These are phyloP conservation scores for Glutinoglossum americanum DNA, from an alignment of 495 filamentous ascomycete species.

Conservation along the genomic window DNA sequence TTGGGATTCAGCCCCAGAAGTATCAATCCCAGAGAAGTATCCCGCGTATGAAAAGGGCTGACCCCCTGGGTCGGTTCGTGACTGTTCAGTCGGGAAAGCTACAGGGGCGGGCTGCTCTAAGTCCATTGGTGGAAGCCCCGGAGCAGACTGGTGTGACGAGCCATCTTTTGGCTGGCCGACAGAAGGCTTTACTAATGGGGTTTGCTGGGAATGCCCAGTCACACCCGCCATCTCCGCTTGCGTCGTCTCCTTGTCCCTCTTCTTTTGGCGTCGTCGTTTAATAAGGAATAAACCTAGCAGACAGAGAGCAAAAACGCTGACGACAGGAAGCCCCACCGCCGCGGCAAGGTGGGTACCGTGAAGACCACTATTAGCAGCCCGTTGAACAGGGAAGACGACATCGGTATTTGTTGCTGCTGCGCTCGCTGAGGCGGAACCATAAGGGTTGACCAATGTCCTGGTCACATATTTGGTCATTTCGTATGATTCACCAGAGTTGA, in stretches of 20 bases:
- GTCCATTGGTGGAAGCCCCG: not conserved
- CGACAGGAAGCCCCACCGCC: not conserved
- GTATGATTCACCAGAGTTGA: not conserved
- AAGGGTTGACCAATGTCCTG: not conserved
- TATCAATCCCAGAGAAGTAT: conserved; percentile 3
- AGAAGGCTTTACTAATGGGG: not conserved
- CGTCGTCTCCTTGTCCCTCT: not conserved
- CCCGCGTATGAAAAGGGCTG: not conserved
- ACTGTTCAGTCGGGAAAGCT: not conserved
- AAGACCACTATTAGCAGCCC: not conserved
- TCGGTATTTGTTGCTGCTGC: not conserved
- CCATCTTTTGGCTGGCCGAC: not conserved
- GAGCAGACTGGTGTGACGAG: not conserved
- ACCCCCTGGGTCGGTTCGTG: not conserved
- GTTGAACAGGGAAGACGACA: not conserved
- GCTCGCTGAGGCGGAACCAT: not conserved
- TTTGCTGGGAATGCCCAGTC: not conserved
- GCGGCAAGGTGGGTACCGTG: not conserved
- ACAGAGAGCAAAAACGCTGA: not conserved
- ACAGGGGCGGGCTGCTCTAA: not conserved
- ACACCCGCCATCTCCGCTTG: not conserved
- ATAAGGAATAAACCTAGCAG: not conserved
- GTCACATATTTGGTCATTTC: not conserved
- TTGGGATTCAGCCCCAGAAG: not conserved
- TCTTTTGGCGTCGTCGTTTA: not conserved